Evolutionary conservation across 129 eudicot species (phyloP), one percentile per base, ranked within the genome.

Genomic region (Tagetes patula): DNA sequence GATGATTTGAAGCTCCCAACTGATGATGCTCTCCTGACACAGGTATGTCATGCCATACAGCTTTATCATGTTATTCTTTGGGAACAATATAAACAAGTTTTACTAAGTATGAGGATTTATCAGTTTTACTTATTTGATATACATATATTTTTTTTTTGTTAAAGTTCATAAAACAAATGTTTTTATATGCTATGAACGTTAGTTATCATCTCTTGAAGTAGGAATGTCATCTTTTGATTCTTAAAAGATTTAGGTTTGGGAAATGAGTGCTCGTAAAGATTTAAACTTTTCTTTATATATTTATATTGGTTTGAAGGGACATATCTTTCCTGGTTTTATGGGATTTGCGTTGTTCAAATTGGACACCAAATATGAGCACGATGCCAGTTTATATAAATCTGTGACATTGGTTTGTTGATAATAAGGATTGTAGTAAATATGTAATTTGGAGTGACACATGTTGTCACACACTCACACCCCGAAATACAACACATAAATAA

Each of bases 1-100:
- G 83, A 79, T 72, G 83, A 79, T 64, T 33, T 54, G 38, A 79
- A 53, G 74, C 83, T 72, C 67, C 83, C 78, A 13, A 79, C 78
- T 52, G 78, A 79, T 72, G 83, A 79, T 41, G 60, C 27, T 79
- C 78, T 79, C 60, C 70, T 72, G 31, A 30, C 72, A 9, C 83
- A 65, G 74, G 77, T 73, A 13, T 42, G 64, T 45, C 56, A 54
- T 30, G 11, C 48, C 37, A 73, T 43, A n/a, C 34, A n/a, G 3
- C 10, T 72, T 38, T 32, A 14, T 30, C 20, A 53, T n/a, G 59
- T 14, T 14, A 53, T 6, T 53, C 59, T 14, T 46, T 2, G 50
- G 12, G 50, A 46, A 7, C 10, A 46, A 46, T 46, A 46, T 46
- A 46, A 27, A 8, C 12, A 2, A 8, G 60, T 47, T 3, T 30